Base-by-base conservation (phyloP, 1,139 yeast genomes). In the Yamadazyma taylorii region DNA sequence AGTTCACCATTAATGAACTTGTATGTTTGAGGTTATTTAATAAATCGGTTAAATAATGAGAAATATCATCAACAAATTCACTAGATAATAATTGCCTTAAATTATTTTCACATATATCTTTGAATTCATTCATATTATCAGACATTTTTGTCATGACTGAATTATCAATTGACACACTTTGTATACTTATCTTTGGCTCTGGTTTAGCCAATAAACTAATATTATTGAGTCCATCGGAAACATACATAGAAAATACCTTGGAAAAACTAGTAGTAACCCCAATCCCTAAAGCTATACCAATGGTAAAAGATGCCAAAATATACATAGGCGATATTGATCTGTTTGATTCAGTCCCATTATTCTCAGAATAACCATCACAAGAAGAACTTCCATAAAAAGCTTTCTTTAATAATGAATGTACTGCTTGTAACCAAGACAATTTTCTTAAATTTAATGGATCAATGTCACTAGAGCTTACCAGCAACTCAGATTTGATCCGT, bases 281-380 rank as follows among this genome's bases (percentile, higher is more conserved):
- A 14, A 64, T 43, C 1, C 73, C 73, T 19, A 68, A 47, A 1
- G 73, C 69, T 25, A 67, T 51, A 1, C 72, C 72, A 12, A 66
- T 31, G 1, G 66, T 49, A 41, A 67, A 65, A 36, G 69, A 56
- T 35, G 39, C 64, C 60, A 59, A n/a, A 52, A 34, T 13, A 44
- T 43, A 37, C 9, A 42, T 13, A 8, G 25, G 30, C 12, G 38
- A 17, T 4, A n/a, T 31, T 9, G 16, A 24, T 11, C 6, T 4
- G 3, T 22, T 9, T 13, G 23, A 23, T 13, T 19, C 27, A 19
- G 13, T 13, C 9, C 14, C 11, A 27, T 27, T 29, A 12, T 6
- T 16, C 17, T 19, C 16, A 17, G n/a, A n/a, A n/a, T 29, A 5
- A 11, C 4, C 11, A 17, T 19, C 15, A 17, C 11, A 5, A 13